Evolutionary conservation across 768 basidiomycete species (phyloP).

Genomic region (Ramaria sp.): DNA sequence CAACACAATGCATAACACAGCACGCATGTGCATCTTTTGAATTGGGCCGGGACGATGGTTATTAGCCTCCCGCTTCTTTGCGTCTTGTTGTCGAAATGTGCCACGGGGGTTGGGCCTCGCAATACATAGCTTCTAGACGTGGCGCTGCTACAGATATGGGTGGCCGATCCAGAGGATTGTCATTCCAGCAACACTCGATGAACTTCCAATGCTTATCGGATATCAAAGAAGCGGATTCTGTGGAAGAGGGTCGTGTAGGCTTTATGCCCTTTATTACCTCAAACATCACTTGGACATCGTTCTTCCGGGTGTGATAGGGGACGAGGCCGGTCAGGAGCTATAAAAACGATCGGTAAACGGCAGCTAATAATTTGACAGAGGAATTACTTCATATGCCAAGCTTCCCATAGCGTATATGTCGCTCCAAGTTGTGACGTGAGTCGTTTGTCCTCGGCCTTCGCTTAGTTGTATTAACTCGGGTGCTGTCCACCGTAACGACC

Average conservation of each 20-base stretch:
- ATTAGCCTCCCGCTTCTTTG: background rate
- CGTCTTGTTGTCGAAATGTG: background rate
- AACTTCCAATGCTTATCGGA: conserved; percentile 1
- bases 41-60: background rate
- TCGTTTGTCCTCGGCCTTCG: background rate
- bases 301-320: background rate
- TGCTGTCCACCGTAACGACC: conserved; percentile 21
- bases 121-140: background rate
- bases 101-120: background rate
- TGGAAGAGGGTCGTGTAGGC: background rate
- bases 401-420: background rate
- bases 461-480: conserved; percentile 20
- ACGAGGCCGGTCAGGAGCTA: background rate
- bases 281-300: background rate
- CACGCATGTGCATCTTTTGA: too few species aligned
- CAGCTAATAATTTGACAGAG: background rate
- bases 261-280: background rate
- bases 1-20: too few species aligned
- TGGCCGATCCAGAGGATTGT: conserved; percentile 1
- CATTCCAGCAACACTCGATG: conserved; percentile 1
- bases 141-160: background rate
- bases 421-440: background rate
- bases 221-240: background rate
- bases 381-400: background rate
- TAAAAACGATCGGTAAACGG: background rate